Base-by-base conservation (phyloP, 2,329 filamentous ascomycete genomes). In the Dactylellina sp. region DNA sequence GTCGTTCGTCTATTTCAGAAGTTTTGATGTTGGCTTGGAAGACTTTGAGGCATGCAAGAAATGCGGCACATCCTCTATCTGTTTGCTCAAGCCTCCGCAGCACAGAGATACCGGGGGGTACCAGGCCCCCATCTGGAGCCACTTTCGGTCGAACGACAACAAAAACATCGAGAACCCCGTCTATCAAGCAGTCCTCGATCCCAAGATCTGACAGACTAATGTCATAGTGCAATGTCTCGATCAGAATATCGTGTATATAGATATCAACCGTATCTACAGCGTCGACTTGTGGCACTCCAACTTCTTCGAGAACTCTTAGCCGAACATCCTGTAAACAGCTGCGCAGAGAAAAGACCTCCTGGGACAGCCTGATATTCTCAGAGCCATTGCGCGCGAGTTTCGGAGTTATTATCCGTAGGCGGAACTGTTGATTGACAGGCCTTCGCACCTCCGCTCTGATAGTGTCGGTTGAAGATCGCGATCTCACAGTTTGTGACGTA, bases 121-220 rank as follows among this genome's bases (percentile, higher is more conserved):
- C 2, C 6, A 5, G 20, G 18, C 28, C 9, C 24, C 16, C 9
- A n/a, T 32, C 49, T 16, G 24, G 28, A 5, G 4, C 4, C 28
- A 32, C 20, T 53, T 53, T 53, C 25, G 49, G 49, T 35, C 49
- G 1, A 16, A 53, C 49, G 2, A 53, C 4, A 42, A 40, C 52
- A 40, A 42, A 56, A 42, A 56, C 52, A 40, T 42, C 52, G 20
- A 40, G 52, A 20, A 40, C 32, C 52, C 52, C 52, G 35, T 56
- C 35, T 12, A 40, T 20, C 5, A 42, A 40, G 20, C 52, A 56
- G 1, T 56, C 49, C 24, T 40, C 52, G 11, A 56, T 5, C 3
- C 32, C 52, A 4, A 56, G 18, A 39, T 56, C 52, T 1, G 3
- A 24, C 14, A 56, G 52, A 20, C 9, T 42, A 7, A 42, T 56